A percentile compares a stretch with the other conserved stretches of the same genome.
These are phyloP conservation scores for Blastobotrys capitulatus DNA, from an alignment of 1,139 yeast species.

Conservation along the genomic window DNA sequence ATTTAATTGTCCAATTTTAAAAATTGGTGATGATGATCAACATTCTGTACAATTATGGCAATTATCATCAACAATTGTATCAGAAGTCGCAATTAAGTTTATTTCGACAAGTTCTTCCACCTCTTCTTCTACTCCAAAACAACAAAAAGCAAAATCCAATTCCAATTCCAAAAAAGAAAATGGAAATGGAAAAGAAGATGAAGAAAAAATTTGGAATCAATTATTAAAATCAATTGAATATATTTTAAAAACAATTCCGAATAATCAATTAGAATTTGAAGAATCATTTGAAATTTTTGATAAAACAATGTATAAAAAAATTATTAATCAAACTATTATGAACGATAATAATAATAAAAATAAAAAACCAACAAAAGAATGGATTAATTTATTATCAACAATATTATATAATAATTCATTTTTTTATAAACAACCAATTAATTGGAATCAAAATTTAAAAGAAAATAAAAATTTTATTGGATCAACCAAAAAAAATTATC, in stretches of 20 bases:
- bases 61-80: slow-evolving; percentile 25
- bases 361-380: slow-evolving; percentile 29
- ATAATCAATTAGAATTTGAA: slow-evolving; percentile 10
- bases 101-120: slow-evolving; percentile 16
- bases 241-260: slow-evolving; percentile 30
- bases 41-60: slow-evolving; percentile 30
- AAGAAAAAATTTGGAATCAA: slow-evolving; percentile 36
- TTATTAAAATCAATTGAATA: slow-evolving; percentile 42
- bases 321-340: background rate
- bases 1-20: slow-evolving; percentile 21
- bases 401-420: slow-evolving; percentile 36
- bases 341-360: no score
- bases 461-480: slow-evolving; percentile 31
- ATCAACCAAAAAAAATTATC: slow-evolving; percentile 40
- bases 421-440: background rate
- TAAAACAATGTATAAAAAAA: slow-evolving; percentile 39
- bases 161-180: no score
- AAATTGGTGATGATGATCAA: slow-evolving; percentile 7
- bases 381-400: slow-evolving; percentile 34
- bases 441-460: background rate
- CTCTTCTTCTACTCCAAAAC: background rate
- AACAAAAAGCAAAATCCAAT: no score
- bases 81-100: slow-evolving; percentile 13
- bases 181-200: background rate
- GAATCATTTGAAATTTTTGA: slow-evolving; percentile 45